Conservation (phyloP, 306 rosid genomes). For the Inga oerstediana region DNA sequence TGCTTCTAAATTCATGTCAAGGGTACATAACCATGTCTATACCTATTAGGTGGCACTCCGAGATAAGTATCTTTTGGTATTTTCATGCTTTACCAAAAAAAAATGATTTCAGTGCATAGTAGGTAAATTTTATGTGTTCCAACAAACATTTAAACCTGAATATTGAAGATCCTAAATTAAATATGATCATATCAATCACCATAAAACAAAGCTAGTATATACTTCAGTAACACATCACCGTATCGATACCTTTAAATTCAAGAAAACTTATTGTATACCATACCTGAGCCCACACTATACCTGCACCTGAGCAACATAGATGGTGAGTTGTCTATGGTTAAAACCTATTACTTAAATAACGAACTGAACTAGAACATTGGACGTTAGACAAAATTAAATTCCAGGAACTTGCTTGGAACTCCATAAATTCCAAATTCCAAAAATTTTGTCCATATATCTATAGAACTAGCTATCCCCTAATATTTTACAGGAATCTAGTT, state of each 20-base stretch:
- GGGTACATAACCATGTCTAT: neutral
- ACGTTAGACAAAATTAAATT: neutral
- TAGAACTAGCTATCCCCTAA: neutral
- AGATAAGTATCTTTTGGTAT: neutral
- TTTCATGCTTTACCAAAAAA: neutral
- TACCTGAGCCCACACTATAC: neutral
- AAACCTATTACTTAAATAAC: neutral
- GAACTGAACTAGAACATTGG: neutral
- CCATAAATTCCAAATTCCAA: neutral
- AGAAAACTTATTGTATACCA: neutral
- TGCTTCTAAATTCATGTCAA: neutral
- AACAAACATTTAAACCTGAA: neutral
- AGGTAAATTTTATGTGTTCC: neutral
- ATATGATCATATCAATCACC: neutral
- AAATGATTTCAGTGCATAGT: neutral
- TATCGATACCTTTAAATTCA: neutral
- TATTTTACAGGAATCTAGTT: neutral
- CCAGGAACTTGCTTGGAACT: neutral
- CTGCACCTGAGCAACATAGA: neutral
- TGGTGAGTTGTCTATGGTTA: neutral
- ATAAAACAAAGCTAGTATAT: neutral
- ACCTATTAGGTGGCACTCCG: neutral
- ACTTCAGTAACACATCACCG: neutral
- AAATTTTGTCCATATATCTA: neutral
- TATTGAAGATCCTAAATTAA: neutral